Percentiles rank a stretch among this genome's conserved stretches.
phyloP scores from a whole-genome alignment of 2,329 filamentous ascomycete genomes.

The Clarireedia sp. region DNA sequence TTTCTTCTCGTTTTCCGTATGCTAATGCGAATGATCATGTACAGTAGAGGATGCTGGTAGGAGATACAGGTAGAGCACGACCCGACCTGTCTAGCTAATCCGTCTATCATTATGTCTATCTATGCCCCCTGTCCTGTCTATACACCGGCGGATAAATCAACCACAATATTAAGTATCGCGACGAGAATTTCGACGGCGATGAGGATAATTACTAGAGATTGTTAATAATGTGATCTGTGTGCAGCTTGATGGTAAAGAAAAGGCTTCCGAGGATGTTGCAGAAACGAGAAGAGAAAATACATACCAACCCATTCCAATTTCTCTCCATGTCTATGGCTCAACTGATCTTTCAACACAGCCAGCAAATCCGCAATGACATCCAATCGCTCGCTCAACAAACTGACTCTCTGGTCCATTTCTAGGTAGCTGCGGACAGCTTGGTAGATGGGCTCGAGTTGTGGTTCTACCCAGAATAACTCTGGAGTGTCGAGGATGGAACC shows the following conservation, averaged over 20 bases:
- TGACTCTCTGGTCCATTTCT: conserved; percentile 95
- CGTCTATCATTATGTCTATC: no score
- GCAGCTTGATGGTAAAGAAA: not conserved
- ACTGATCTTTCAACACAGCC: conserved; percentile 88
- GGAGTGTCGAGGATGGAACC: conserved; percentile 94
- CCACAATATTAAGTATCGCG: conserved; percentile 87
- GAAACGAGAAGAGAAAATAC: conserved; percentile 28
- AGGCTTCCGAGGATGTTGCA: not conserved
- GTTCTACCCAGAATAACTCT: conserved; percentile 97
- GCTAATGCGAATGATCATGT: no score
- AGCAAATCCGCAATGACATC: conserved; percentile 90
- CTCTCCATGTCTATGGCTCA: conserved; percentile 87
- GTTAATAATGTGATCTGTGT: conserved; percentile 4
- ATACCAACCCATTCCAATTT: conserved; percentile 83
- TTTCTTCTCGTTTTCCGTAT: no score
- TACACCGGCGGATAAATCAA: conserved; percentile 72
- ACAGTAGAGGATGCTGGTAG: no score
- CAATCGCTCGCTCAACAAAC: conserved; percentile 78
- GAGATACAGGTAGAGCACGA: no score
- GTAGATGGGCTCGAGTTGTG: conserved; percentile 92
- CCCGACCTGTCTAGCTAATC: no score
- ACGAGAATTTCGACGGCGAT: conserved; percentile 95
- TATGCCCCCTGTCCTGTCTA: not conserved
- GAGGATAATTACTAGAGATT: conserved; percentile 69
- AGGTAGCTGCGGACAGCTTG: conserved; percentile 91